Evolutionary conservation across 2,329 filamentous ascomycete species (phyloP), one percentile per base, ranked within the genome.

Genomic region (Tolypocladium cylindrosporum): DNA sequence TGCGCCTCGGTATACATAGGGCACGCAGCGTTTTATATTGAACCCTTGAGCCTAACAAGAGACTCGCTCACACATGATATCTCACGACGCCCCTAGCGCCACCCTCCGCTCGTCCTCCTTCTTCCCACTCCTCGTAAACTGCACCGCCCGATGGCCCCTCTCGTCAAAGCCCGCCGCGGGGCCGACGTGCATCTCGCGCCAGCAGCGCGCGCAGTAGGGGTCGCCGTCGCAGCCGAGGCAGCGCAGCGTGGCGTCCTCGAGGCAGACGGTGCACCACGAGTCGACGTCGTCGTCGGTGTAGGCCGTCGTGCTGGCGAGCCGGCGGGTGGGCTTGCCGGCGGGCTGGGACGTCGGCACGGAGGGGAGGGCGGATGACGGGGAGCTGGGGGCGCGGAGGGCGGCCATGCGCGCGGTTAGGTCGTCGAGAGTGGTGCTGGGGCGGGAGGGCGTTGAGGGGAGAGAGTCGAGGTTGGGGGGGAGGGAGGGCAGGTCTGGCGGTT

Each of bases 191-290:
- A 91, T 90, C 67, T 93, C 90, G 59, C 79, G 81, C 90, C 90
- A 96, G 75, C 91, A 95, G 19, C 81, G 76, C 27, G 79, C 77
- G 69, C 91, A 96, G 68, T 93, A 95, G 45, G 90, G 75, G 62
- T 92, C 85, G 36, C 74, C 72, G 41, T 85, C 84, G 65, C 91
- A 96, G 3, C 87, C 89, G 0, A 85, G 68, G 68, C 91, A 96
- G 58, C 79, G 79, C 36, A 94, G 73, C 3, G 84, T 85, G 0
- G 87, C 90, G 66, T 94, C 88, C 59, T 91, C 89, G 53, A 88
- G 84, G 68, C 91, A 96, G 11, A 94, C 91, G 39, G 86, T 82
- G 69, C 91, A 95, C 89, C 90, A 95, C 1, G 80, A 83, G 48
- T 87, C 84, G 61, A 87, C 79, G 64, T 93, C 89, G 40, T 87